phyloP scores from a whole-genome alignment of 768 basidiomycete genomes.

The Suillus occidentalis region DNA sequence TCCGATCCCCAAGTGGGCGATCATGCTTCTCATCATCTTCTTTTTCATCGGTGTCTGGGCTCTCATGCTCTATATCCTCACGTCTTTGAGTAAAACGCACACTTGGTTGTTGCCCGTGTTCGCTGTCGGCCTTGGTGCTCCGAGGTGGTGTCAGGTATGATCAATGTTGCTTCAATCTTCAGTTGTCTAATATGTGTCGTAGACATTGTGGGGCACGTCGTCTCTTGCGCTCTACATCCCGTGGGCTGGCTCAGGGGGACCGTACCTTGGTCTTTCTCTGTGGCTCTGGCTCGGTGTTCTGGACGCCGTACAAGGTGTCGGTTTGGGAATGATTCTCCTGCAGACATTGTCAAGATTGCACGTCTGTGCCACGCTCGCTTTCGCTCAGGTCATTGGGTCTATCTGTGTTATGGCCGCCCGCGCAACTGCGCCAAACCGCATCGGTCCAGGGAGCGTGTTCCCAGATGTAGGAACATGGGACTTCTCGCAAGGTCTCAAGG shows the following conservation, averaged over 20 bases:
- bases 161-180: background rate
- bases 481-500: slow-evolving; percentile 66
- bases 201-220: slow-evolving; percentile 96
- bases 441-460: slow-evolving; percentile 89
- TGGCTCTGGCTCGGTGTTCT: slow-evolving; percentile 97
- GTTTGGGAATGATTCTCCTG: slow-evolving; percentile 86
- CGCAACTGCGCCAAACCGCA: slow-evolving; percentile 84
- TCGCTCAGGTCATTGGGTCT: slow-evolving; percentile 88
- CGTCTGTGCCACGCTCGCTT: slow-evolving; percentile 90
- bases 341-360: slow-evolving; percentile 92
- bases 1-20: slow-evolving; percentile 80
- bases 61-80: slow-evolving; percentile 68
- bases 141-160: slow-evolving; percentile 88
- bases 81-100: slow-evolving; percentile 87
- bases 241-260: slow-evolving; percentile 84
- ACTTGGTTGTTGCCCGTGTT: slow-evolving; percentile 96
- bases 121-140: slow-evolving; percentile 91
- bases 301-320: slow-evolving; percentile 93
- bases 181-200: slow-evolving; percentile 4
- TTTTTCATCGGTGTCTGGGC: slow-evolving; percentile 94
- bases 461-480: slow-evolving; percentile 93
- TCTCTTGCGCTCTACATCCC: slow-evolving; percentile 91
- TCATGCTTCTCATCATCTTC: slow-evolving; percentile 69
- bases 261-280: slow-evolving; percentile 85
- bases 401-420: slow-evolving; percentile 92